Base-by-base conservation (phyloP, 768 basidiomycete species). In the Lepiota venenata region DNA sequence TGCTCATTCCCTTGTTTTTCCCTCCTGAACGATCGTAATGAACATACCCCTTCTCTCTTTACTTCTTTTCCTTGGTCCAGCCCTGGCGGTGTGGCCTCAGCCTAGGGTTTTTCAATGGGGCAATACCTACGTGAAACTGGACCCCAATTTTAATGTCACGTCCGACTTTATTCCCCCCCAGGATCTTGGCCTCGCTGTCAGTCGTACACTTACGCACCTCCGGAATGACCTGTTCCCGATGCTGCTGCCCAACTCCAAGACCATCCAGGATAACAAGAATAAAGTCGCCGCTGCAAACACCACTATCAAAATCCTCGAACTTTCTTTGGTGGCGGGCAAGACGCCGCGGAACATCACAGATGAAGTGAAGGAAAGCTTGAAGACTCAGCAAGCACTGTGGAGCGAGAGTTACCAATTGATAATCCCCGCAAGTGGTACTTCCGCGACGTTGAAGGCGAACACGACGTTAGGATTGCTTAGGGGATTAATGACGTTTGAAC, bases 401-500 rank as follows among this genome's bases (percentile, higher is more conserved):
- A 67, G 71, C 72, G 2, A 25, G 25, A 25, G 25, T 25, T 91
- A 91, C 68, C 71, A 69, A 0, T 72, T 91, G 29, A 69, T 62
- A 14, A 70, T 91, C 14, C 84, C 85, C 2, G 65, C 68, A 4
- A 75, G 84, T 58, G 87, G 87, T 9, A 72, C 75, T 0, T 65
- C 64, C 16, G 87, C 83, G 14, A 73, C 67, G 1, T 66, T 93
- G 52, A 68, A 61, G 0, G 85, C 88, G 12, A 85, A 81, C 58
- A 81, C 84, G 38, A 81, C 84, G 0, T 68, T 91, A 45, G 89
- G 89, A 0, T 64, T 91, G 46, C 79, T 85, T 62, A 72, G 89
- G 55, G 91, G 89, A 10, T 64, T 91, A 60, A 84, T 87, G 4
- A 91, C 88, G 4, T 91, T 93, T 64, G 70, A 71, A 18, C 85